These are phyloP conservation scores for Nematodospora anomalae DNA, from an alignment of 1,139 yeast species.

Conservation along the genomic window DNA sequence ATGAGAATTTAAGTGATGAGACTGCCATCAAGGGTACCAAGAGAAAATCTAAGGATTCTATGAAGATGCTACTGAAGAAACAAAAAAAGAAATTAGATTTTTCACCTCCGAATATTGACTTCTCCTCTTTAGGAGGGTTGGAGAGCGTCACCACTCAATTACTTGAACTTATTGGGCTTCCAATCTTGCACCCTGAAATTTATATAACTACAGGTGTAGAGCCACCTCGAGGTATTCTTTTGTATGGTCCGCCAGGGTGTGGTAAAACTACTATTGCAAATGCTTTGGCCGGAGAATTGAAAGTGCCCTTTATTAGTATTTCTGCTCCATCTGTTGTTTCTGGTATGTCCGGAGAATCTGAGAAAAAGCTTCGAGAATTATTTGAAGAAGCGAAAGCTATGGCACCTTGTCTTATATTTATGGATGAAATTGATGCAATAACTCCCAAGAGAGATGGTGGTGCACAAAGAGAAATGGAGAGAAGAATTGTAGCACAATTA, in stretches of 20 bases:
- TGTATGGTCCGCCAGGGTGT: conserved; percentile 99
- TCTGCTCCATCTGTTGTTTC: conserved; percentile 97
- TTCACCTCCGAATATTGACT: conserved; percentile 65
- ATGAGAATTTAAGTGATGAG: conserved; percentile 13
- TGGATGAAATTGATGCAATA: conserved; percentile 96
- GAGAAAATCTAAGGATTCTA: conserved; percentile 32
- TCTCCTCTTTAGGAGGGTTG: conserved; percentile 86
- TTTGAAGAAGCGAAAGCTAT: conserved; percentile 88
- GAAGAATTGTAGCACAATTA: conserved; percentile 93
- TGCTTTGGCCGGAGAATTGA: conserved; percentile 92
- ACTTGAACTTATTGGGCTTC: conserved; percentile 88
- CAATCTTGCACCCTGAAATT: conserved; percentile 90
- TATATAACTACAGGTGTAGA: conserved; percentile 86
- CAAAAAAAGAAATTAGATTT: conserved; percentile 55
- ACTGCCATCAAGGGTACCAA: conserved; percentile 23
- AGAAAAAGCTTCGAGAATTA: conserved; percentile 86
- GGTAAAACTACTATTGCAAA: conserved; percentile 97
- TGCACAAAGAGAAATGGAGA: conserved; percentile 97
- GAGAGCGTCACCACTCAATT: conserved; percentile 79
- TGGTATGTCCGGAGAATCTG: conserved; percentile 99
- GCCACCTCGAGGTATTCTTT: conserved; percentile 92
- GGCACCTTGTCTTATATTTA: conserved; percentile 91
- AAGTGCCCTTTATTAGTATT: conserved; percentile 86
- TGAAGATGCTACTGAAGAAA: conserved; percentile 29
- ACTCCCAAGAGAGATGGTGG: conserved; percentile 96